Base-by-base conservation (phyloP, 2,329 filamentous ascomycete genomes). In the Diplodia seriata region DNA sequence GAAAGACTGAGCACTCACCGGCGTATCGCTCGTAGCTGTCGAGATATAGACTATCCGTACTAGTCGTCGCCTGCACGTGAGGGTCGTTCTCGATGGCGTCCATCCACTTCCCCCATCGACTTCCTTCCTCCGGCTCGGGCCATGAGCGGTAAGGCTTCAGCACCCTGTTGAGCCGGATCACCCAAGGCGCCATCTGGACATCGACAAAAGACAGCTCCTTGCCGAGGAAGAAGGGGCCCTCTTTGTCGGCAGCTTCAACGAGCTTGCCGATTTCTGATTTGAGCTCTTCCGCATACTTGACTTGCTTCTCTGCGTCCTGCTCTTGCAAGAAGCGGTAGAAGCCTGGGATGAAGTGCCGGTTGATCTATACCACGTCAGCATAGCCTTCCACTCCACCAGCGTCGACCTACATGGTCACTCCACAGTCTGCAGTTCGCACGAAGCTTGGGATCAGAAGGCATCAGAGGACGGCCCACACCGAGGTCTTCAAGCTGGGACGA, bases 351-450 rank as follows among this genome's bases (percentile, higher is more conserved):
- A 97, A 88, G 71, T 89, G 85, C 38, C 89, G 86, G 75, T 95
- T 93, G 75, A 94, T 88, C 89, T 91, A 69, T n/a, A 64, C 7
- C 1, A 5, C 31, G 38, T 67, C 50, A 69, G 31, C 11, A 33
- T n/a, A n/a, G 29, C 29, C 7, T 6, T 6, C 5, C 49, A 20
- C 23, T 8, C 23, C 6, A 53, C 9, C 2, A 29, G 23, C 23
- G 8, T 29, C 11, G 54, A 33, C 51, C 50, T 53, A 92, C 89
- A 81, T 95, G 91, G 71, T 94, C 90, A 31, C 88, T 85, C 93
- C 93, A 97, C 11, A 95, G 80, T 53, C 93, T 87, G 68, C 88
- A 92, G 67, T 91, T 87, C 1, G 93, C 93, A 71, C 89, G 88
- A 15, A 88, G 78, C 73, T 90, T 89, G 1, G 91, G 83, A 73